Evolutionary conservation across 345 rosid species (phyloP).

Genomic region (Linum tenue): DNA sequence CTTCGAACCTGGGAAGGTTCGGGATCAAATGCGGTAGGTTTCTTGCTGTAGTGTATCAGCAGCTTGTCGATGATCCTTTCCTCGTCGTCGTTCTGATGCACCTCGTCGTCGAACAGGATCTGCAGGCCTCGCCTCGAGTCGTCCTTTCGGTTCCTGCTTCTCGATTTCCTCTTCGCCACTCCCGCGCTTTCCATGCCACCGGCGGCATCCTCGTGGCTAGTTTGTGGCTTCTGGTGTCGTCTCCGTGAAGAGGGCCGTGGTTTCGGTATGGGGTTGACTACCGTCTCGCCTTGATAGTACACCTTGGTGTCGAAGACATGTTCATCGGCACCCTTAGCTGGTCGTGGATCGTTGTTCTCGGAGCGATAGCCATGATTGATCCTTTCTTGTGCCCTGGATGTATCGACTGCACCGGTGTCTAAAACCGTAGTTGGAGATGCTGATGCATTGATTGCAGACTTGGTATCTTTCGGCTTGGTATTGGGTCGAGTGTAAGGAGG

Average conservation of each 20-base stretch:
- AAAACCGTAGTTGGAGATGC: conserved; percentile 23
- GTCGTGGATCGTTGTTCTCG: conserved; percentile 24
- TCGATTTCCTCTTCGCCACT: conserved; percentile 11
- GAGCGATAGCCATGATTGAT: conserved; percentile 14
- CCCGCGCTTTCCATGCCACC: conserved; percentile 23
- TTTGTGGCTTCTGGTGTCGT: conserved; percentile 35
- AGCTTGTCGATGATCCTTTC: conserved; percentile 31
- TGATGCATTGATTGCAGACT: conserved; percentile 18
- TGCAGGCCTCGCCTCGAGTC: conserved; percentile 26
- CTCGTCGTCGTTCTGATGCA: conserved; percentile 22
- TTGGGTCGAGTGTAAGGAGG: conserved; percentile 66
- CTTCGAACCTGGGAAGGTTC: conserved; percentile 4
- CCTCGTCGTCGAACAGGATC: conserved; percentile 48
- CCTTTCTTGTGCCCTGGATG: conserved; percentile 19
- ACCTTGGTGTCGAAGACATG: conserved; percentile 14
- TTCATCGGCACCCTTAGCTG: conserved; percentile 15
- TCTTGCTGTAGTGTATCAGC: conserved; percentile 31
- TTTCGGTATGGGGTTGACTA: conserved; percentile 36
- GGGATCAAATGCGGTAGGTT: conserved; percentile 20
- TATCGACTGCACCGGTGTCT: conserved; percentile 26
- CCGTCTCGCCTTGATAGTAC: conserved; percentile 20
- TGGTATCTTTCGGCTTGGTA: conserved; percentile 33
- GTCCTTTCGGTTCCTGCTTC: background rate
- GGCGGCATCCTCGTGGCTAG: conserved; percentile 25
- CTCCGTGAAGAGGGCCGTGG: conserved; percentile 43